Percentiles rank a stretch among this genome's conserved stretches.
These are phyloP conservation scores for Solanum piurae DNA, from an alignment of 257 asterid species.

Conservation along the genomic window DNA sequence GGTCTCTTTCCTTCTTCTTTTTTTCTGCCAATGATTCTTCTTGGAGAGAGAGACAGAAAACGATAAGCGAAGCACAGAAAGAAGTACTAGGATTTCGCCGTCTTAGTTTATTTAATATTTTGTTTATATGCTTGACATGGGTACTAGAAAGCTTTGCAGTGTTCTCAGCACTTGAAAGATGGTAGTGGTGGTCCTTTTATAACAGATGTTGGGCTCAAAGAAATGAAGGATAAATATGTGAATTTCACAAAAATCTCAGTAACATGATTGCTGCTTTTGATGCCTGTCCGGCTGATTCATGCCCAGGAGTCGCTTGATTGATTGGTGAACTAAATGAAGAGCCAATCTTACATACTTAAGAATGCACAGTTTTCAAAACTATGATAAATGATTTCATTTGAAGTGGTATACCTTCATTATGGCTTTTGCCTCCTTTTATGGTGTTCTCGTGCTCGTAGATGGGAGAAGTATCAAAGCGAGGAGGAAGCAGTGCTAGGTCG, in stretches of 20 bases:
- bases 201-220: neutral
- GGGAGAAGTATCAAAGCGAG: conserved; percentile 85
- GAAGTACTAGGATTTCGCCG: neutral
- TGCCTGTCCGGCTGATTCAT: neutral
- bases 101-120: neutral
- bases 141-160: neutral
- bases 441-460: conserved; percentile 38
- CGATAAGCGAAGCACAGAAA: neutral
- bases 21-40: neutral
- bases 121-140: neutral
- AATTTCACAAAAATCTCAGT: neutral
- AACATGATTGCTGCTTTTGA: neutral
- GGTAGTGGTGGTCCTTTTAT: neutral
- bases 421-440: neutral
- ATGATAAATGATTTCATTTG: neutral
- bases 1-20: neutral
- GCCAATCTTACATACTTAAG: neutral
- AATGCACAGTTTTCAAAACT: neutral
- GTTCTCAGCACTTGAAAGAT: neutral
- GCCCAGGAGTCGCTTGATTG: neutral
- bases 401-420: neutral
- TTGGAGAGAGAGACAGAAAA: neutral
- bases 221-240: neutral
- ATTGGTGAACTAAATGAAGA: neutral
- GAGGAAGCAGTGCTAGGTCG: conserved; percentile 99